Conservation (phyloP, 2,329 filamentous ascomycete species). For the Epichloe scottii region DNA sequence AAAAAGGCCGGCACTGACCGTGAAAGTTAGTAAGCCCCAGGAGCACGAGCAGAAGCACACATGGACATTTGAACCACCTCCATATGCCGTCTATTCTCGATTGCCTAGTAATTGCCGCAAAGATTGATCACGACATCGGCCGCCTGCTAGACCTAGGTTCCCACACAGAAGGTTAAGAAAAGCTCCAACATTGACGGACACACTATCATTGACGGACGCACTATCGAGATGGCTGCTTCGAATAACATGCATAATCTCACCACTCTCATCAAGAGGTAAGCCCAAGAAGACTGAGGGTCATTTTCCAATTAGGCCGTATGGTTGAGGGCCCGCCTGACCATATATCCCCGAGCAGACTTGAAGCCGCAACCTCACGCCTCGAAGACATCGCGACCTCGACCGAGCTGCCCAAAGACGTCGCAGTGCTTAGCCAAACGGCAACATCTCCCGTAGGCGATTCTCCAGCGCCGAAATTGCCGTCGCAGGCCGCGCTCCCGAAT, state of each 20-base stretch:
- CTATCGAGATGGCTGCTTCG: constrained; percentile 49
- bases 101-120: no score
- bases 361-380: constrained; percentile 89
- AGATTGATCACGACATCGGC: background rate
- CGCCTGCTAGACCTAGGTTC: background rate
- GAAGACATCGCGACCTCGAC: constrained; percentile 87
- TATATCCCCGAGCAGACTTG: constrained; percentile 50
- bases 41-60: no score
- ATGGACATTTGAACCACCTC: no score
- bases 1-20: no score
- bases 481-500: constrained; percentile 21
- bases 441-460: constrained; percentile 19
- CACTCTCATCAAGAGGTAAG: constrained; percentile 92
- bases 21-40: no score
- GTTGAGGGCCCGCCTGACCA: background rate
- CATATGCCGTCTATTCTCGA: no score
- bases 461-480: constrained; percentile 25
- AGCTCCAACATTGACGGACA: background rate
- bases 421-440: constrained; percentile 29
- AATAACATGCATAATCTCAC: constrained; percentile 93
- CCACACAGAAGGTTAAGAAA: background rate
- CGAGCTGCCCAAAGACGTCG: constrained; percentile 41
- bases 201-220: background rate
- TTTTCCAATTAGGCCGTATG: background rate
- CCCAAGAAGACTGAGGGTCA: background rate